Conservation (phyloP, 2,329 filamentous ascomycete species). For the Pestalotiopsis sp. region DNA sequence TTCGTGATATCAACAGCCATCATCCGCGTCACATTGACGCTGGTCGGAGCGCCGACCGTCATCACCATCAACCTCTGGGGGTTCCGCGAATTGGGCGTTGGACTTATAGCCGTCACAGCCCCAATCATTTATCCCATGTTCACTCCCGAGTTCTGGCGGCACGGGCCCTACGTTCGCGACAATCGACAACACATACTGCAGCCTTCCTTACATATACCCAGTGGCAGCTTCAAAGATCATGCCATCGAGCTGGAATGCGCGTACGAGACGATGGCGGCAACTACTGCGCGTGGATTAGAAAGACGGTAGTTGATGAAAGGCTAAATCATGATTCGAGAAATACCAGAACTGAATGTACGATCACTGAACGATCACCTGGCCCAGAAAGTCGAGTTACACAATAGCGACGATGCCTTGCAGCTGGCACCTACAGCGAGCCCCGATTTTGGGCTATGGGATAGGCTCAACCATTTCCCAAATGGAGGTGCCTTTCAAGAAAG, state of each 20-base stretch:
- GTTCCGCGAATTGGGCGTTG: conserved; percentile 16
- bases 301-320: neutral
- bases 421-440: too few relatives aligned
- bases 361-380: too few relatives aligned
- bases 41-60: conserved; percentile 20
- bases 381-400: too few relatives aligned
- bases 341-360: too few relatives aligned
- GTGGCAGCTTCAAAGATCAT: neutral
- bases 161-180: conserved; percentile 7
- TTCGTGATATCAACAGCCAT: conserved; percentile 28
- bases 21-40: conserved; percentile 21
- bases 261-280: neutral
- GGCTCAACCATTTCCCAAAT: too few relatives aligned
- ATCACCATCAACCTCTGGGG: conserved; percentile 27
- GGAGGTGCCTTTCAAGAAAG: too few relatives aligned
- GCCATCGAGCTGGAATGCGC: neutral
- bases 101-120: conserved; percentile 10
- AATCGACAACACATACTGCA: conserved; percentile 1
- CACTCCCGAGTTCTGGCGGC: conserved; percentile 13
- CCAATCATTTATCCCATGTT: conserved; percentile 11
- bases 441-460: too few relatives aligned
- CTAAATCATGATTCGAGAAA: too few relatives aligned
- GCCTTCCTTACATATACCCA: neutral
- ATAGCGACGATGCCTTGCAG: too few relatives aligned
- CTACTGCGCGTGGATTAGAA: neutral